These are phyloP conservation scores for Pelargonium nanum DNA, from an alignment of 345 rosid species.

Conservation along the genomic window DNA sequence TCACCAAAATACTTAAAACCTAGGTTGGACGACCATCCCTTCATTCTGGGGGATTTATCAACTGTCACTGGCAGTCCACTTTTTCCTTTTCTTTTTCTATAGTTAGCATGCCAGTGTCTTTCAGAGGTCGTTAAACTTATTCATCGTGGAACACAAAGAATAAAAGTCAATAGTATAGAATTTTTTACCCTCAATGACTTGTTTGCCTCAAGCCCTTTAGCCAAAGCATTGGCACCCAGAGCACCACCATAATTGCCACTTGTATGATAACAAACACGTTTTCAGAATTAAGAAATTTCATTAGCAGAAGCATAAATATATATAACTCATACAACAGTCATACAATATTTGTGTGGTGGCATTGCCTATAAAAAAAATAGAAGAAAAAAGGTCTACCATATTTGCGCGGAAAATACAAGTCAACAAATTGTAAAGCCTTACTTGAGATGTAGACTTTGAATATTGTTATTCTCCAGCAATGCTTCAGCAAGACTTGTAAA, in stretches of 20 bases:
- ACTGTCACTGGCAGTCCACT: too few species aligned
- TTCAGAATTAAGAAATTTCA: slow-evolving; percentile 11
- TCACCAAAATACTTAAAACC: too few species aligned
- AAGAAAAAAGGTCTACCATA: too few species aligned
- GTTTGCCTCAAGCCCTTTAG: slow-evolving; percentile 87
- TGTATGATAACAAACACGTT: slow-evolving; percentile 15
- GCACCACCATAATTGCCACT: slow-evolving; percentile 98
- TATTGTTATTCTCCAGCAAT: slow-evolving; percentile 51
- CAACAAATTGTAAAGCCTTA: slow-evolving; percentile 17
- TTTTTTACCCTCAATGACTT: slow-evolving; percentile 61
- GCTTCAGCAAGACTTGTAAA: slow-evolving; percentile 91
- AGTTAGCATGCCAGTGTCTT: background rate
- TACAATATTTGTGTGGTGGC: background rate
- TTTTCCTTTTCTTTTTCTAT: too few species aligned
- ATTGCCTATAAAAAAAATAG: too few species aligned
- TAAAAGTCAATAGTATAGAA: slow-evolving; percentile 4
- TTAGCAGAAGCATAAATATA: background rate
- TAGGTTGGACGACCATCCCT: too few species aligned
- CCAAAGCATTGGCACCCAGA: slow-evolving; percentile 88
- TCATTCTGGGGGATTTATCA: too few species aligned
- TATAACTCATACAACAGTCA: background rate
- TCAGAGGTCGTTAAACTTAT: background rate
- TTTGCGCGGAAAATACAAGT: background rate
- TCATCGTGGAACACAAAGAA: slow-evolving; percentile 1
- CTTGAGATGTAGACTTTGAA: slow-evolving; percentile 76